Base-by-base conservation (phyloP, 192 early-diverging fungal genomes). In the Backusella circina region DNA sequence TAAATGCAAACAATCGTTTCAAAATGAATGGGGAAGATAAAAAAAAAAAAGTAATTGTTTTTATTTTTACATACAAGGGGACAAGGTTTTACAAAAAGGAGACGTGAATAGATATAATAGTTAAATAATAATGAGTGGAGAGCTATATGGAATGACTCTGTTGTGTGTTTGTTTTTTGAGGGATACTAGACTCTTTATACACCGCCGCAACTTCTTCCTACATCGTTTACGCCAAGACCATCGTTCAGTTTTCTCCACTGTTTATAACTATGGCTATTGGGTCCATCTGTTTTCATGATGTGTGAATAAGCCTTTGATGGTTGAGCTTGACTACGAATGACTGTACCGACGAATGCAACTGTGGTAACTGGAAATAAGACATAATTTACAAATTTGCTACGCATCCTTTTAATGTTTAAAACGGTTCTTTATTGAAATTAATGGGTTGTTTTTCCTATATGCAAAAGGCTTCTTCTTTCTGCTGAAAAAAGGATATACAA, bases 171-270 rank as follows among this genome's bases (percentile, higher is more conserved):
- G 21, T 57, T 57, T 57, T 57, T 9, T 21, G 23, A 26, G 26
- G 10, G 10, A 23, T 16, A 28, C n/a, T 38, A n/a, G 21, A 10
- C 3, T 38, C 16, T 74, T 72, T 74, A 84, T 8, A 83, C 67
- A 50, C 82, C 82, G 66, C 82, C 82, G 64, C 80, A 78, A 37
- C 77, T 79, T 50, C 83, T 73, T 21, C 73, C 67, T 32, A 84
- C 83, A 77, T 81, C 83, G 30, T 65, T 65, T 12, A 74, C 57
- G 36, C 80, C 80, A 33, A 81, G 37, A 28, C 82, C 82, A 35
- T 80, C 77, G 36, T 83, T 83, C 3, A 72, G 65, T 26, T 75
- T 73, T 23, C 64, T 65, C 82, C 82, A 83, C 47, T 75, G 71
- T 13, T 69, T 38, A n/a, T 61, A 50, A 13, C 65, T 39, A 39